These are phyloP conservation scores for Mycosarcoma mackinlayi DNA, from an alignment of 1,284 basidiomycete genomes.

Conservation along the genomic window DNA sequence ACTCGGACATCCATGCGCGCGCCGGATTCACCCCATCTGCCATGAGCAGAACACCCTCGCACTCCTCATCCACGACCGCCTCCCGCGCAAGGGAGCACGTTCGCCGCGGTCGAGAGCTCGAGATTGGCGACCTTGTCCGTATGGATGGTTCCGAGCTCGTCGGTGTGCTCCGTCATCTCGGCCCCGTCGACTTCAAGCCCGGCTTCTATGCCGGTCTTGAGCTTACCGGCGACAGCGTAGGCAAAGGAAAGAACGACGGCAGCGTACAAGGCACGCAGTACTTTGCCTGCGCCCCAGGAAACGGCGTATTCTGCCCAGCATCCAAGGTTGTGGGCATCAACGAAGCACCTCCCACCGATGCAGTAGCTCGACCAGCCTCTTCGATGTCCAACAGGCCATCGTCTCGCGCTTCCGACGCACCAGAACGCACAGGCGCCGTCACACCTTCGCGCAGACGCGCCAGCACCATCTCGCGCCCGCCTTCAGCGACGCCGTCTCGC, in stretches of 20 bases:
- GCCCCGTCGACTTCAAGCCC: slow-evolving; percentile 55
- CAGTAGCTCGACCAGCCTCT: slow-evolving; percentile 62
- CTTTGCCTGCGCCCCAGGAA: slow-evolving; percentile 84
- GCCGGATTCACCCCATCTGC: slow-evolving; percentile 16
- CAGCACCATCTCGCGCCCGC: slow-evolving; percentile 33
- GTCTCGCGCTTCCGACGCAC: slow-evolving; percentile 43
- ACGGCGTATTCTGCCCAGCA: slow-evolving; percentile 88
- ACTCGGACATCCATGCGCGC: slow-evolving; percentile 36
- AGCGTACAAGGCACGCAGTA: slow-evolving; percentile 85
- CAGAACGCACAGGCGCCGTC: slow-evolving; percentile 31
- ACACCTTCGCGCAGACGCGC: slow-evolving; percentile 44
- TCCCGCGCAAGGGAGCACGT: slow-evolving; percentile 29
- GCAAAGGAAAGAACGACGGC: slow-evolving; percentile 97
- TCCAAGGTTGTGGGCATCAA: slow-evolving; percentile 74
- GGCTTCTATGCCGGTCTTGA: slow-evolving; percentile 65
- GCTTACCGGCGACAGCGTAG: slow-evolving; percentile 69
- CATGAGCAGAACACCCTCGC: slow-evolving; percentile 29
- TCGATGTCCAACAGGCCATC: slow-evolving; percentile 56
- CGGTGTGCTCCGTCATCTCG: slow-evolving; percentile 64
- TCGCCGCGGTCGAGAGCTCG: slow-evolving; percentile 46
- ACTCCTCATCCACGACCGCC: slow-evolving; percentile 40
- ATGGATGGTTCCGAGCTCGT: slow-evolving; percentile 55
- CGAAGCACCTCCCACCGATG: slow-evolving; percentile 51
- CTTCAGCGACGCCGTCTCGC: slow-evolving; percentile 44
- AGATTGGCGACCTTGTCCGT: slow-evolving; percentile 59